These are phyloP conservation scores for Ormosia semicastrata DNA, from an alignment of 306 rosid species.

Conservation along the genomic window DNA sequence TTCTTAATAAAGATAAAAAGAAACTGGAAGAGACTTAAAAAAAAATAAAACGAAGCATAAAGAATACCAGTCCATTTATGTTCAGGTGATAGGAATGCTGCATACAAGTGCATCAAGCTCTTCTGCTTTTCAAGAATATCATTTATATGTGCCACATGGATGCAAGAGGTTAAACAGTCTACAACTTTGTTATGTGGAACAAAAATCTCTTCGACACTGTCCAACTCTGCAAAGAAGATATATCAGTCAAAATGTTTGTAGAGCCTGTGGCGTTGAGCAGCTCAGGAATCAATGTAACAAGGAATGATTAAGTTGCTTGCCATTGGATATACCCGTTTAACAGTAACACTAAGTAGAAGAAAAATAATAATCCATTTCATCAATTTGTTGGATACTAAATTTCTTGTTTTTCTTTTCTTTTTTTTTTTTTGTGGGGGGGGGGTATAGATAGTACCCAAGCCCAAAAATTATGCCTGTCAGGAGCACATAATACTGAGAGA, in stretches of 20 bases:
- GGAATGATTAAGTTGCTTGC: slow-evolving; percentile 5
- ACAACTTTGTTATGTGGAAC: slow-evolving; percentile 74
- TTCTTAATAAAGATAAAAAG: slow-evolving; percentile 15
- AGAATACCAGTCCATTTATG: slow-evolving; percentile 86
- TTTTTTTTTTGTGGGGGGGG: no score
- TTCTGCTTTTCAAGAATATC: slow-evolving; percentile 73
- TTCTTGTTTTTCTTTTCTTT: not conserved
- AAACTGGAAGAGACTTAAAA: not conserved
- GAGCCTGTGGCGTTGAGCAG: not conserved
- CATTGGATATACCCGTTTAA: not conserved
- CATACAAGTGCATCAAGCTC: slow-evolving; percentile 54
- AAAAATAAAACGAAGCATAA: slow-evolving; percentile 17
- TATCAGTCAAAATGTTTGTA: not conserved
- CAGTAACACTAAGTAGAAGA: not conserved
- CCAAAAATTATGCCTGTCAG: no score
- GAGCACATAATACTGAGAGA: not conserved
- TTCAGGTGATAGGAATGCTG: slow-evolving; percentile 54
- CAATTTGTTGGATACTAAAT: not conserved
- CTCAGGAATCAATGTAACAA: not conserved
- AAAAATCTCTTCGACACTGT: slow-evolving; percentile 45
- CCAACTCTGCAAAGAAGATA: slow-evolving; percentile 49
- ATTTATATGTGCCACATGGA: slow-evolving; percentile 65
- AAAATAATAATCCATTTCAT: not conserved
- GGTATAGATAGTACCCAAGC: not conserved
- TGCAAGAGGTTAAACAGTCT: slow-evolving; percentile 81